Evolutionary conservation across 2,329 filamentous ascomycete genomes (phyloP), one percentile per base, ranked within the genome.

Genomic region (Microsporum ferrugineum): DNA sequence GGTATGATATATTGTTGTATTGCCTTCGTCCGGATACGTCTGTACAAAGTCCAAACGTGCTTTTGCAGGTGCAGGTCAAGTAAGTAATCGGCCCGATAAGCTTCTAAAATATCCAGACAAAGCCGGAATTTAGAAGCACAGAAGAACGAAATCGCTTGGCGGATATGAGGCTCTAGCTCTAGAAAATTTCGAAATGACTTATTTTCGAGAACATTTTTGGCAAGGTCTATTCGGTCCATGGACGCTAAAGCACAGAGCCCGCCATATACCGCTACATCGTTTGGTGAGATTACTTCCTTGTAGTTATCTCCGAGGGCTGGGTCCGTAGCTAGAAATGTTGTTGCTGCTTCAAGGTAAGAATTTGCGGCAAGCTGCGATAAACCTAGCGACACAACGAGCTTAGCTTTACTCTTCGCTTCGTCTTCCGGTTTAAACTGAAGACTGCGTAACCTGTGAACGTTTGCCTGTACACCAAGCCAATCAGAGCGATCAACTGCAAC

Each of bases 1-100:
- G 94, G 91, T 29, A 89, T 81, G 68, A 96, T 88, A 75, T 96
- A 97, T 70, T 96, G 89, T 29, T 91, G 84, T 62, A 99, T 96
- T 69, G 91, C 92, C 77, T 96, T 96, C 69, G 82, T 88, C 62
- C 94, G 85, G 66, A 99, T 91, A 56, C 79, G 78, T 8, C 81
- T 78, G 75, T 91, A 94, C 23, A 99, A 79, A 1, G 77, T 75
- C 41, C 80, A 70, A 17, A 96, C 78, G 65, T 95, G 88, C 64
- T 80, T 83, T 62, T 88, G 86, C 5, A 99, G 82, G 72, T 96
- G 87, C 23, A 96, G 78, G 70, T 99, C 94, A 3, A 97, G 83
- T n/a, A 91, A 80, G 71, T 94, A 97, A 73, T 99, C 94, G 39
- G 84, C 77, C 57, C 85, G 85, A 73, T 94, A 92, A 3, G 84